Percentiles rank a stretch among this genome's conserved stretches.
Conservation (phyloP, 2,329 filamentous ascomycete genomes). For the Cordyceps militaris region DNA sequence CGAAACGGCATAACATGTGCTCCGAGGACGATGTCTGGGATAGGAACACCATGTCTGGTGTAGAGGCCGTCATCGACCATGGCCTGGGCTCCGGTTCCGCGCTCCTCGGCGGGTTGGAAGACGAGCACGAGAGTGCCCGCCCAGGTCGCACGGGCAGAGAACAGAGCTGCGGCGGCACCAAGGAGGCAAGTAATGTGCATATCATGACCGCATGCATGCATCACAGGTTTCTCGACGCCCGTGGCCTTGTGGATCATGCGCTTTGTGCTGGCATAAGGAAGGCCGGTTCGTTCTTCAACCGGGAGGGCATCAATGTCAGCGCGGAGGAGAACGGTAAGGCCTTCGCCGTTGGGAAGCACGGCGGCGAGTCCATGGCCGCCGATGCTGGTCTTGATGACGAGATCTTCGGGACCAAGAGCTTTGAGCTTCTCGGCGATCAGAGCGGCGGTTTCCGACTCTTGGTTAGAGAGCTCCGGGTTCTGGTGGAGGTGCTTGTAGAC, state of each 20-base stretch:
- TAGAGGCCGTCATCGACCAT: conserved; percentile 34
- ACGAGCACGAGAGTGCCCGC: conserved; percentile 54
- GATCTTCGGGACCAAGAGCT: conserved; percentile 17
- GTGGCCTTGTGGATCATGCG: conserved; percentile 32
- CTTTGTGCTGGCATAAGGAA: conserved; percentile 46
- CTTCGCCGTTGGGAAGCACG: conserved; percentile 47
- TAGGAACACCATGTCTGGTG: conserved; percentile 19
- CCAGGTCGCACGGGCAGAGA: conserved; percentile 41
- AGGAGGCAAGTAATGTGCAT: conserved; percentile 56
- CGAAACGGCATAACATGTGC: conserved; percentile 24
- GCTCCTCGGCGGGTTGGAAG: conserved; percentile 64
- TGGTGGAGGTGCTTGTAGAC: conserved; percentile 53
- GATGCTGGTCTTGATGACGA: conserved; percentile 38
- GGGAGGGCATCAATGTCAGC: conserved; percentile 59
- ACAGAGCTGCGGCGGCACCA: conserved; percentile 45
- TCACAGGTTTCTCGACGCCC: conserved; percentile 46
- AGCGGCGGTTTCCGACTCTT: conserved; percentile 46
- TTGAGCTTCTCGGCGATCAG: conserved; percentile 36
- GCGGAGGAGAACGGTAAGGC: conserved; percentile 49
- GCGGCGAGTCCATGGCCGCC: conserved; percentile 54
- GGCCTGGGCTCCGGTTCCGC: conserved; percentile 47
- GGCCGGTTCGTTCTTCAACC: conserved; percentile 45
- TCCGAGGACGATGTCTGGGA: conserved; percentile 31
- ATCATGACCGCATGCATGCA: conserved; percentile 65
- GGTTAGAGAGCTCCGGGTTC: conserved; percentile 52